Evolutionary conservation across 2,329 filamentous ascomycete species (phyloP), one percentile per base, ranked within the genome.

Genomic region (Fusarium torulosum): DNA sequence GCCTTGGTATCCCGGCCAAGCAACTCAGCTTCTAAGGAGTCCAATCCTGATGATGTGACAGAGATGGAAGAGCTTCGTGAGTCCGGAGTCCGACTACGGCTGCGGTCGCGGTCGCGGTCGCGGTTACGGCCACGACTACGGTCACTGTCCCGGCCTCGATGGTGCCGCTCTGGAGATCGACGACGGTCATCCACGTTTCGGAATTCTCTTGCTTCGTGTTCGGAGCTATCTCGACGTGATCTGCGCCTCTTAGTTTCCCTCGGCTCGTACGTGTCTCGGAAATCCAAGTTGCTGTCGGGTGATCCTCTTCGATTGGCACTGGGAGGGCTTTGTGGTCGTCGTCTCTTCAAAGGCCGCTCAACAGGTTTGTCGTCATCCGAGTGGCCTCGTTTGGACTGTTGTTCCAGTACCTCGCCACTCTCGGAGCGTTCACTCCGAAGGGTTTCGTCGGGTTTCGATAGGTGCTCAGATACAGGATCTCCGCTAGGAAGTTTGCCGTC

Each of bases 21-120:
- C 3, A 80, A 74, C 53, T 80, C 79, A 3, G 78, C 78, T 60
- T 80, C 79, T 11, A 80, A 62, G 8, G 77, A 80, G 56, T 79
- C 78, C 41, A 80, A 64, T 9, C 79, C 78, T 11, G 79, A 80
- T 3, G 77, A 78, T 33, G 74, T 73, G 47, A 67, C 74, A 19
- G 76, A 76, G 17, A 75, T 67, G 6, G 74, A 76, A 27, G 76
- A 78, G 37, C 69, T 70, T 27, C 74, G 66, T 6, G 76, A 77
- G 17, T 64, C 70, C 23, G 69, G 68, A 7, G 76, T 75, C 49
- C 66, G 71, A 33, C 45, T 57, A 49, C 56, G 56, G 37, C 51
- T 51, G 10, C 49, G 59, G 25, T 44, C 51, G n/a, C 59, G 58
- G n/a, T 23, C 47, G 10, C 49, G 59, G 25, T 44, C 51, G n/a